Evolutionary conservation across 345 rosid genomes (phyloP).

Genomic region (Arabis alpina): DNA sequence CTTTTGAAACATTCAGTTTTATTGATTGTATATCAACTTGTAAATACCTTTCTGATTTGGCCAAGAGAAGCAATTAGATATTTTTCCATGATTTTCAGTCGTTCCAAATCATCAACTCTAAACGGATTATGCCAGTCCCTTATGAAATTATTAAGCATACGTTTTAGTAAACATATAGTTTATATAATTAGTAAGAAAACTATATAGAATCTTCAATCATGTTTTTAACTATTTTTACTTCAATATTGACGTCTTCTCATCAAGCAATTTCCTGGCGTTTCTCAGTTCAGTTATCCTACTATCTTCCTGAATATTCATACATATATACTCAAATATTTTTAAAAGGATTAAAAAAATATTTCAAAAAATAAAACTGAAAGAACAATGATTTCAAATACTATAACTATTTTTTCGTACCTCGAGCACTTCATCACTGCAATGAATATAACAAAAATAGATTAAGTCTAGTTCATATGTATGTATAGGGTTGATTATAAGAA

Average conservation of each 20-base stretch:
- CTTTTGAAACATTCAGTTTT: background rate
- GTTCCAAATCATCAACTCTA: constrained; percentile 12
- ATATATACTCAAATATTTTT: background rate
- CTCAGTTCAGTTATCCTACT: background rate
- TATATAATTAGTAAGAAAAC: background rate
- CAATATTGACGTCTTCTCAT: background rate
- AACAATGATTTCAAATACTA: no score
- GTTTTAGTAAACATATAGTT: background rate
- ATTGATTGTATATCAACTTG: background rate
- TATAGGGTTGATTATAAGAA: background rate
- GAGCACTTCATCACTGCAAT: no score
- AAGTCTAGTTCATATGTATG: background rate
- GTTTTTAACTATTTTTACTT: constrained; percentile 4
- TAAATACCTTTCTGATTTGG: constrained; percentile 1
- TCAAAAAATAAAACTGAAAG: background rate
- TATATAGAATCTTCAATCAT: background rate
- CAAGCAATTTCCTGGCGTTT: background rate
- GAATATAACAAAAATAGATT: background rate
- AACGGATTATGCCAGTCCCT: constrained; percentile 2
- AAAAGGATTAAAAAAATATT: no score
- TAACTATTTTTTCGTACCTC: no score
- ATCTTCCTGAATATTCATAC: background rate
- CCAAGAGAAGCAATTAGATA: background rate
- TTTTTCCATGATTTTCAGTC: constrained; percentile 14
- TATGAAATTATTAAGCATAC: background rate